Evolutionary conservation across 371 early-diverging fungal species (phyloP), one percentile per base, ranked within the genome.

Genomic region (Rhizomucor pusillus): DNA sequence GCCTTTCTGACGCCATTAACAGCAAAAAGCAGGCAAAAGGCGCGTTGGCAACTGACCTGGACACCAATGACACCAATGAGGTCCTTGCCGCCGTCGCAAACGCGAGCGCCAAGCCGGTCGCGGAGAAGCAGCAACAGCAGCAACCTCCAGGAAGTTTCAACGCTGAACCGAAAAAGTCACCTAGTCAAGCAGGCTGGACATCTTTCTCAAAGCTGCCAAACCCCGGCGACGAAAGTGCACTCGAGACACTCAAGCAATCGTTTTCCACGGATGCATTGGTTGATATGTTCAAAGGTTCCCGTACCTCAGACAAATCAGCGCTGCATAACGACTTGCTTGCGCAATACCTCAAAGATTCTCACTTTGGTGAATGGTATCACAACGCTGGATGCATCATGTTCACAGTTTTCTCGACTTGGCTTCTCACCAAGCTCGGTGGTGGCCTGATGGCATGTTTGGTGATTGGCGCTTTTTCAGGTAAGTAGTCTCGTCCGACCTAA

Each of bases 291-390:
- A 61, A 63, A 33, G 52, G 63, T 16, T 43, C 67, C 11, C 62
- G 68, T 40, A 33, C 60, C 12, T 50, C 62, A 18, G 57, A 57
- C 29, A 58, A 59, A 0, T 60, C 61, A 9, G 43, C 41, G 2
- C 45, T 56, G 29, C 44, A 43, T 10, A 41, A 56, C 1, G 77
- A 76, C 35, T 25, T 76, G 4, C 23, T 76, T 0, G 62, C 71
- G n/a, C 68, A 71, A 36, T 67, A 70, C 47, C 36, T 76, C 12
- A 59, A 45, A 13, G 73, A 73, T 24, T 63, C 68, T 34, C 71
- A 69, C 47, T 73, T 59, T 52, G 77, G 77, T 14, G 69, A 73
- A 62, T 77, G 77, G 77, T 77, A 62, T 60, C 67, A 71, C 46
- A 71, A 77, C 34, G 59, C 66, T 5, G 67, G 54, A 5, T 67